Base-by-base conservation (phyloP, 2,329 filamentous ascomycete genomes). In the Ambrosiella beaveri region DNA sequence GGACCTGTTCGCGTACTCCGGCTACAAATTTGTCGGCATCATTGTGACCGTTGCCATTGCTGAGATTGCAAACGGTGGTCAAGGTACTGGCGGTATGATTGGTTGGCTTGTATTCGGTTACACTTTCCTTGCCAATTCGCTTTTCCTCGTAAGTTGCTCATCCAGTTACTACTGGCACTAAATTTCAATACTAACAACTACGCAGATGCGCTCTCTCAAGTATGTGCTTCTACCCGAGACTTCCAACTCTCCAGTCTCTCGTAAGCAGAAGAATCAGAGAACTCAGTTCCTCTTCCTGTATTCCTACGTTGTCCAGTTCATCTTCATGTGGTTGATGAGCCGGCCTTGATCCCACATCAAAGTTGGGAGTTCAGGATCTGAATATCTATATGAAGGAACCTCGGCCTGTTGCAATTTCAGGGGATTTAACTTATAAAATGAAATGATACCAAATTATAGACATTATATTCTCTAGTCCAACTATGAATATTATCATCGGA, bases 11-110 rank as follows among this genome's bases (percentile, higher is more conserved):
- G 94, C 94, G 4, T 98, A 98, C 72, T 91, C 86, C 1, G 94
- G 94, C 17, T 98, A 98, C 74, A 98, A 98, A 71, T 98, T 98
- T 66, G 91, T 98, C 36, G 93, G 91, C 38, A 89, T 96, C 64
- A 98, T 98, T 61, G 78, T 87, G 54, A 96, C 90, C 0, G 81
- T 97, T 62, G 78, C 86, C 11, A 73, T 91, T 15, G 84, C 87
- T 13, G 87, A 94, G 69, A 76, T 88, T 13, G 71, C 87, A 63
- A 94, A 85, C 59, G 81, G 82, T 11, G 85, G 89, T 50, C 81
- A 83, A 65, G 86, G 91, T 19, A 93, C 88, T 1, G 85, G 90
- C 54, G 86, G 88, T 57, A 94, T 86, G 87, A 75, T 89, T 56
- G 87, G 88, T 65, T 97, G 91, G 90, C 72, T 78, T 7, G 78